Base-by-base conservation (phyloP, 2,329 filamentous ascomycete genomes). In the Talaromyces sp. region DNA sequence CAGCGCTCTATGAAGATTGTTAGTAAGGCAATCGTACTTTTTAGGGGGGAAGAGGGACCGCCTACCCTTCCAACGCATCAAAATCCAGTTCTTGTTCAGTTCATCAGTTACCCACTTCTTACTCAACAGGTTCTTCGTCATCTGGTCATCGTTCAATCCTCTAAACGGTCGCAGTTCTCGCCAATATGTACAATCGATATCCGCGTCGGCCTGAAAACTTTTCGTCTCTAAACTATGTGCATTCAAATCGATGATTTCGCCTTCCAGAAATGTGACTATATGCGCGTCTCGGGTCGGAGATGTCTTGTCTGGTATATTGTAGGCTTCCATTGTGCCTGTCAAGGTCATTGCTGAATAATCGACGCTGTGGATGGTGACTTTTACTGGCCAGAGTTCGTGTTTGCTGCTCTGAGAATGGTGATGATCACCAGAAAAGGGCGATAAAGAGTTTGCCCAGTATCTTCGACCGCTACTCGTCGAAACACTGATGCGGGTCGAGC, bases 301-400 rank as follows among this genome's bases (percentile, higher is more conserved):
- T 8, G 81, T 80, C 64, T 82, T 82, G 67, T 84, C 79, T 1
- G 87, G 87, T 13, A 89, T 87, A 69, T 90, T 88, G 76, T 88
- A 89, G 4, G 88, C 88, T 75, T 89, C 86, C 88, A 90, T 90
- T 7, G 87, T 89, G 3, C 88, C 88, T 25, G 86, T 85, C 19
- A 90, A 75, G 0, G 85, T 86, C 86, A 89, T 88, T 19, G 78
- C 80, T 4, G 81, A 77, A 70, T 83, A 84, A 73, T 90, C 86
- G 54, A 90, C 82, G 19, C 83, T 79, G 70, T 89, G 86, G 45
- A 90, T 84, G 2, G 83, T 88, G 62, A 90, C 87, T 67, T 87
- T 88, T 36, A 90, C 88, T 6, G 87, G 87, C 88, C 88, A 90
- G 53, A 84, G 83, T 69, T 89, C 86, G 64, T 86, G 83, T 34